These are phyloP conservation scores for Agroathelia rolfsii DNA, from an alignment of 1,284 basidiomycete genomes.

Conservation along the genomic window DNA sequence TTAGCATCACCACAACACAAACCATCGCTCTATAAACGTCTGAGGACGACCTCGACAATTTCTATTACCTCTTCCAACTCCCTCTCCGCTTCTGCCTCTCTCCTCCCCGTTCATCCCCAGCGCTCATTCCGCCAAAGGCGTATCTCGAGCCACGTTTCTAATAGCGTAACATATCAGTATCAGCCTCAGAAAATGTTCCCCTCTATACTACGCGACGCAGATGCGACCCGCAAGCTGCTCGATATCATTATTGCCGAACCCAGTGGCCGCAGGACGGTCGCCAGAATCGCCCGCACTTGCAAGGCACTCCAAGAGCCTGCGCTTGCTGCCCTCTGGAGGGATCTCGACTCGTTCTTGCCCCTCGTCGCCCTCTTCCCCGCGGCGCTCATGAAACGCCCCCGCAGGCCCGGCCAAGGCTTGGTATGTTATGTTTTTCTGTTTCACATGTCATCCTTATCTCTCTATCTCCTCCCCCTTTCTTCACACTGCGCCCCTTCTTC, in stretches of 20 bases:
- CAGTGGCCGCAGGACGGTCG: constrained; percentile 51
- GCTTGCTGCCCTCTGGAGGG: constrained; percentile 63
- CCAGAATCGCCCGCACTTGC: constrained; percentile 64
- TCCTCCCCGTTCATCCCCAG: too few relatives aligned
- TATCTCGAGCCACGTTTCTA: too few relatives aligned
- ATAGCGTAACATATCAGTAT: too few relatives aligned
- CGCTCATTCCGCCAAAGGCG: too few relatives aligned
- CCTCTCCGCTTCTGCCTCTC: too few relatives aligned
- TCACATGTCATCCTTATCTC: constrained; percentile 6
- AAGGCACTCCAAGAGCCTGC: constrained; percentile 61
- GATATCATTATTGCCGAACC: constrained; percentile 61
- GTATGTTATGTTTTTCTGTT: constrained; percentile 33
- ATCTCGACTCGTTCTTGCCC: constrained; percentile 64
- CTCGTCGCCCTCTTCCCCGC: constrained; percentile 61
- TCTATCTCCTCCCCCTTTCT: constrained; percentile 9
- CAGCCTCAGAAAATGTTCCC: constrained; percentile 45
- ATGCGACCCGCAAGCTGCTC: constrained; percentile 49
- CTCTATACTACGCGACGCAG: constrained; percentile 52
- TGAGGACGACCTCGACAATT: too few relatives aligned
- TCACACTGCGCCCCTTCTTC: constrained; percentile 9
- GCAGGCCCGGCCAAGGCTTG: constrained; percentile 62
- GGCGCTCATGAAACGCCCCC: constrained; percentile 53
- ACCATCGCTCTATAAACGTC: too few relatives aligned
- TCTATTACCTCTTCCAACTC: too few relatives aligned
- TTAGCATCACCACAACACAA: too few relatives aligned